Conservation (phyloP, 345 rosid genomes). For the Sonneratia alba region DNA sequence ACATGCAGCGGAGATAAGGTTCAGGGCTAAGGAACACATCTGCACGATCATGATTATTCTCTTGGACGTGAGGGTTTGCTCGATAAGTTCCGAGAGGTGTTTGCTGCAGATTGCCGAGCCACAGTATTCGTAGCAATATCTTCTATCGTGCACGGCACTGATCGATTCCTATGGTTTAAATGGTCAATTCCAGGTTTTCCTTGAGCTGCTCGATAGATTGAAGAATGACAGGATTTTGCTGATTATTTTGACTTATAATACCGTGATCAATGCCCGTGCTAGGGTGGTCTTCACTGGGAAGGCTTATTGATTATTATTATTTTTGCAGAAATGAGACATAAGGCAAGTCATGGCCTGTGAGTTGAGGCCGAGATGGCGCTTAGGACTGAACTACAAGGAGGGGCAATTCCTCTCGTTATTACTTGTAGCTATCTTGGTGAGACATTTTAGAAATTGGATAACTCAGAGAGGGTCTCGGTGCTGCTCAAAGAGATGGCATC, state of each 20-base stretch:
- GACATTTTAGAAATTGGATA: slow-evolving; percentile 57
- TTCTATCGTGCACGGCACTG: slow-evolving; percentile 72
- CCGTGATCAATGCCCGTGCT: slow-evolving; percentile 77
- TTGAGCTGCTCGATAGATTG: slow-evolving; percentile 74
- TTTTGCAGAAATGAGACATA: slow-evolving; percentile 95
- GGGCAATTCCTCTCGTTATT: slow-evolving; percentile 68
- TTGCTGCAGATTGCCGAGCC: slow-evolving; percentile 73
- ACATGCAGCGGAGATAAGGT: slow-evolving; percentile 98
- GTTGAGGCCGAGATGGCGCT: slow-evolving; percentile 92
- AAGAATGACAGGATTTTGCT: slow-evolving; percentile 67
- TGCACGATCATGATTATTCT: slow-evolving; percentile 81
- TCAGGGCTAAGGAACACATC: slow-evolving; percentile 86
- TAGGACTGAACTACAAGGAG: slow-evolving; percentile 83
- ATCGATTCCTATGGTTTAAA: slow-evolving; percentile 83
- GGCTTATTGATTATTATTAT: slow-evolving; percentile 51
- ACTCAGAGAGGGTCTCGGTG: slow-evolving; percentile 58
- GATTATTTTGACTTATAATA: slow-evolving; percentile 77
- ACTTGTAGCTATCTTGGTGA: slow-evolving; percentile 68
- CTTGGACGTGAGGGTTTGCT: slow-evolving; percentile 70
- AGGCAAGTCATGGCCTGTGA: slow-evolving; percentile 70
- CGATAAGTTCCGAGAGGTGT: slow-evolving; percentile 76
- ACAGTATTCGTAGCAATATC: slow-evolving; percentile 65
- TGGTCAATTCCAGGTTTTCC: slow-evolving; percentile 57
- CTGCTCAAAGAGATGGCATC: slow-evolving; percentile 71
- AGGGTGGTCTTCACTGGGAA: slow-evolving; percentile 91